Conservation (phyloP, 441 rosid species). For the Pelargonium cotyledonis region DNA sequence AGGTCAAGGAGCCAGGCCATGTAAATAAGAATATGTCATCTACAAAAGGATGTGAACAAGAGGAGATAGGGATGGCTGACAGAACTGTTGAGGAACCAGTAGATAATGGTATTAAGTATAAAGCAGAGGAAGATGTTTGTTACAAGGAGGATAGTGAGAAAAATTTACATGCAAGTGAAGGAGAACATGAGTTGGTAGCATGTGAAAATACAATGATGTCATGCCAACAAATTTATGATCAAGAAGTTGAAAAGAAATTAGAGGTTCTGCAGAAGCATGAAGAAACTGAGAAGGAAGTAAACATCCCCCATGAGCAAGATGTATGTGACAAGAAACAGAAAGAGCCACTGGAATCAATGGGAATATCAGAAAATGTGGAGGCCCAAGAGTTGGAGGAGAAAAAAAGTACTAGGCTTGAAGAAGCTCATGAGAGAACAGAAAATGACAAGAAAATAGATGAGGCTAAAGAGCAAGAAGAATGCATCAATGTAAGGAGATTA, state of each 20-base stretch:
- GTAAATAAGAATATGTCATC: slow-evolving; percentile 19
- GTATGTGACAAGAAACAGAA: slow-evolving; percentile 19
- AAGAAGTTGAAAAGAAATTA: slow-evolving; percentile 19
- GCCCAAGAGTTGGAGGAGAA: slow-evolving; percentile 22
- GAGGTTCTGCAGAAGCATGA: slow-evolving; percentile 12
- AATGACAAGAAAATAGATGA: slow-evolving; percentile 21
- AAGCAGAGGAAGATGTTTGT: slow-evolving; percentile 18
- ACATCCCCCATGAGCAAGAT: slow-evolving; percentile 15
- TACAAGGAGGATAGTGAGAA: slow-evolving; percentile 21
- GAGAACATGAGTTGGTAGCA: slow-evolving; percentile 21
- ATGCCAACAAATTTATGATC: slow-evolving; percentile 17
- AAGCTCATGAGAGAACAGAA: slow-evolving; percentile 18
- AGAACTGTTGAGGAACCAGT: slow-evolving; percentile 18
- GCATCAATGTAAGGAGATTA: slow-evolving; percentile 11
- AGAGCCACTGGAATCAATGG: slow-evolving; percentile 21
- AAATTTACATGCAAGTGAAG: slow-evolving; percentile 17
- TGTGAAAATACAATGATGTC: slow-evolving; percentile 18
- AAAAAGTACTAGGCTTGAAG: slow-evolving; percentile 15
- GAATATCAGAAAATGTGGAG: slow-evolving; percentile 18
- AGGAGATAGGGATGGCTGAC: slow-evolving; percentile 20
- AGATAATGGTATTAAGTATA: slow-evolving; percentile 14
- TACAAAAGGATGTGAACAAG: slow-evolving; percentile 20
- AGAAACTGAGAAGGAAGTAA: slow-evolving; percentile 16
- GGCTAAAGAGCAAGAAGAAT: slow-evolving; percentile 27
- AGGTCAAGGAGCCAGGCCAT: slow-evolving; percentile 23